phyloP scores from a whole-genome alignment of 768 basidiomycete species.

The Calocybe indica region DNA sequence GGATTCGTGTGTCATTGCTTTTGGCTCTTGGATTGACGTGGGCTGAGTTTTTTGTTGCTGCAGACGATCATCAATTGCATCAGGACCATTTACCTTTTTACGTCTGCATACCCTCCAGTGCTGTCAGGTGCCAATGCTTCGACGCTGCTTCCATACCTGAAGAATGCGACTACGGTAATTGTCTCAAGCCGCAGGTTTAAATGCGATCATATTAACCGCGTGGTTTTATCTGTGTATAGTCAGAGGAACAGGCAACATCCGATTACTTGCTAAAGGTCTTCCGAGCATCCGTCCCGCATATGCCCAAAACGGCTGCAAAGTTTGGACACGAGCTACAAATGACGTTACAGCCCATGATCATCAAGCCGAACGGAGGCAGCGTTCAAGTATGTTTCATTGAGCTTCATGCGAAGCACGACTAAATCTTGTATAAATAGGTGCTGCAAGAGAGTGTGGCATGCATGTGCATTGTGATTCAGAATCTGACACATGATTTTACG shows the following conservation, averaged over 20 bases:
- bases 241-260: constrained; percentile 77
- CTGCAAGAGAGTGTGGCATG: constrained; percentile 92
- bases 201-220: neutral
- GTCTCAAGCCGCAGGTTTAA: neutral
- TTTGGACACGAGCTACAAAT: constrained; percentile 85
- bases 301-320: constrained; percentile 85
- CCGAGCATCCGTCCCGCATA: constrained; percentile 73
- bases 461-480: constrained; percentile 77
- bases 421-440: constrained; percentile 37
- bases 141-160: constrained; percentile 85
- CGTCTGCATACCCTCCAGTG: constrained; percentile 75
- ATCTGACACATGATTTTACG: constrained; percentile 82
- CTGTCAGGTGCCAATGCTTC: constrained; percentile 82
- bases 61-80: constrained; percentile 83
- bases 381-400: constrained; percentile 26
- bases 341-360: constrained; percentile 84
- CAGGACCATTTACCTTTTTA: constrained; percentile 78
- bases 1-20: constrained; percentile 53
- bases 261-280: constrained; percentile 91
- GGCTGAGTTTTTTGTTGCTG: constrained; percentile 1
- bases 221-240: constrained; percentile 30
- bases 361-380: constrained; percentile 70
- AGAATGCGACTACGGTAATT: constrained; percentile 69
- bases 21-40: neutral
- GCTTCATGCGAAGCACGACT: neutral